Evolutionary conservation across 2,329 filamentous ascomycete genomes (phyloP), one percentile per base, ranked within the genome.

Genomic region (Xylariaceae sp.): DNA sequence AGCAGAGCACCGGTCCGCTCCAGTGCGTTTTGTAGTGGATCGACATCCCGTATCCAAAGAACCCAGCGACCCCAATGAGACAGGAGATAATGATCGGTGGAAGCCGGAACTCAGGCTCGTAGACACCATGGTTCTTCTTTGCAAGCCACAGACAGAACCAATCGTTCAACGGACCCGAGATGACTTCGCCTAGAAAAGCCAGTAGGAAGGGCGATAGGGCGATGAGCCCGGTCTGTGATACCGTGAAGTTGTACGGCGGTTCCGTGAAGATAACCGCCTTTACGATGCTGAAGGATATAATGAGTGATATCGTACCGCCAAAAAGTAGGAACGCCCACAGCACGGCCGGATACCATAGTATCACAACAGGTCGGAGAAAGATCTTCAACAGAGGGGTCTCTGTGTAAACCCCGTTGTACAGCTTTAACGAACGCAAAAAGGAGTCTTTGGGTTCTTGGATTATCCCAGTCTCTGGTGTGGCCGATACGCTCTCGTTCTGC

Each of bases 31-130:
- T 69, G 57, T 72, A 76, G 61, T 78, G 72, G 7, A 79, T 66
- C 0, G 76, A 76, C 6, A 75, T 74, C 0, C 78, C 78, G 56
- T 79, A 80, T 18, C 77, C 78, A 60, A 75, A 80, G 69, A 79
- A 80, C 7, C 78, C 78, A 5, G 72, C 76, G 3, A 73, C 68
- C 1, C 76, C 77, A 13, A 78, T 64, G 10, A 80, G 55, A 13
- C 73, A 69, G 1, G 76, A 73, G 4, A 78, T 69, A 30, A 74
- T 57, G 61, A 79, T 74, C 1, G 77, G 72, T 10, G 74, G 74
- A 39, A 70, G 57, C 37, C 80, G 75, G 64, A 81, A 82, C 64
- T 82, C 80, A 4, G 80, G 80, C 65, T 82, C 80, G 67, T 82
- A 82, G 52, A 81, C 71, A n/a, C 80, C 80, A 17, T 70, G 71